phyloP scores from a whole-genome alignment of 2,329 filamentous ascomycete species.

The Nectriaceae sp. region DNA sequence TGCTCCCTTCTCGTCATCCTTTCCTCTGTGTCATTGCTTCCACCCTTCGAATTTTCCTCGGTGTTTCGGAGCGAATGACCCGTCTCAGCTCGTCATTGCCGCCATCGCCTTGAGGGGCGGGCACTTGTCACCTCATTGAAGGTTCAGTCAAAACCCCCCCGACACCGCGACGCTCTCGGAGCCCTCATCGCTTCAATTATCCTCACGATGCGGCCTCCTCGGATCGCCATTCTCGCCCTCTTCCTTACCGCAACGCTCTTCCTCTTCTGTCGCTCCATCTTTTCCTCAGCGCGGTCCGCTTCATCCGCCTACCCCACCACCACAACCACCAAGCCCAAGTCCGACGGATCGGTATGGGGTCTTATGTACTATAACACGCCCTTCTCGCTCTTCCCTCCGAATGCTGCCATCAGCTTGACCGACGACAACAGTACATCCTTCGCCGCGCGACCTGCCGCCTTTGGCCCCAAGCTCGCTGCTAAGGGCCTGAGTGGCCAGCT shows the following conservation, averaged over 20 bases:
- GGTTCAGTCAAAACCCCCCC: no score
- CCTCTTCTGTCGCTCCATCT: slow-evolving; percentile 55
- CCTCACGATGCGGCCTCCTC: slow-evolving; percentile 10
- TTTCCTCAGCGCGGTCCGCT: slow-evolving; percentile 35
- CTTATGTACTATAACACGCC: slow-evolving; percentile 74
- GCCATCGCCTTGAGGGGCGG: not conserved
- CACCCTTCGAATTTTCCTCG: not conserved
- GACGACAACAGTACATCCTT: slow-evolving; percentile 99
- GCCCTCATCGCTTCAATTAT: slow-evolving; percentile 3
- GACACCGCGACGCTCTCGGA: slow-evolving; percentile 7
- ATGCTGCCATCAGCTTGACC: slow-evolving; percentile 92
- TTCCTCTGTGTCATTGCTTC: not conserved
- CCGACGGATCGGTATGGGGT: slow-evolving; percentile 33
- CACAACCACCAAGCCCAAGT: slow-evolving; percentile 22
- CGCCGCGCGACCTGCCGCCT: slow-evolving; percentile 87
- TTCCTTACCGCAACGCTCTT: slow-evolving; percentile 57
- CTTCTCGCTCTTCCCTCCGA: slow-evolving; percentile 89
- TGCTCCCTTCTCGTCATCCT: not conserved
- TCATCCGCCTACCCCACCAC: slow-evolving; percentile 28
- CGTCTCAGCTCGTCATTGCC: not conserved
- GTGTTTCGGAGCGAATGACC: not conserved
- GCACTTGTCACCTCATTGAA: not conserved
- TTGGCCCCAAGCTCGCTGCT: slow-evolving; percentile 76
- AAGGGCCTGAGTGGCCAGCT: slow-evolving; percentile 84
- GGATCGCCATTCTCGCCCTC: slow-evolving; percentile 48